These are phyloP conservation scores for Fusarium circinatum DNA, from an alignment of 2,329 filamentous ascomycete species.

Conservation along the genomic window DNA sequence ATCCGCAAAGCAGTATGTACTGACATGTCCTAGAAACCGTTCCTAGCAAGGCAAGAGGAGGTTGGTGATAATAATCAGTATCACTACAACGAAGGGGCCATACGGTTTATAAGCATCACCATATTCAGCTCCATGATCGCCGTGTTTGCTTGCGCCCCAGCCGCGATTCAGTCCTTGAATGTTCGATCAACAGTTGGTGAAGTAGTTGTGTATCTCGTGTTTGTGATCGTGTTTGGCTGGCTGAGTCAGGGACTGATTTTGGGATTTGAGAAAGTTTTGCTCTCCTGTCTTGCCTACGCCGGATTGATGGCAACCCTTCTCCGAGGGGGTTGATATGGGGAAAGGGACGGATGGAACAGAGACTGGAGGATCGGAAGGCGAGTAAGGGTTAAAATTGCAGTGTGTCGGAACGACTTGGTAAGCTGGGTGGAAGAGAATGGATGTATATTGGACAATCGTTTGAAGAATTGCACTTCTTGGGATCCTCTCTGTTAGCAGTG, in stretches of 20 bases:
- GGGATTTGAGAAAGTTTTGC: conserved; percentile 13
- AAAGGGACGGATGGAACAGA: neutral
- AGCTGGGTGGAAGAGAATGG: neutral
- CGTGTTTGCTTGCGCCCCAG: conserved; percentile 19
- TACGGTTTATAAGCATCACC: neutral
- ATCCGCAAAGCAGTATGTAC: neutral
- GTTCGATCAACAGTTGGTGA: conserved; percentile 12
- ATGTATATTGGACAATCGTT: neutral
- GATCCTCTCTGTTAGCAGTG: neutral
- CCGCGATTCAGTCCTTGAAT: conserved; percentile 23
- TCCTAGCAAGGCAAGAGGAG: neutral
- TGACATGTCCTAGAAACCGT: conserved; percentile 3
- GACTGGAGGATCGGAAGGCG: neutral
- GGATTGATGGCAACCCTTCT: conserved; percentile 16
- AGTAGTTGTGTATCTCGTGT: conserved; percentile 22
- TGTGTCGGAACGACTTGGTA: neutral
- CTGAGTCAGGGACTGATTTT: conserved; percentile 4
- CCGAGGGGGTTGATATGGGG: neutral
- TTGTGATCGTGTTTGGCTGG: conserved; percentile 25
- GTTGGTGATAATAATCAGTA: neutral
- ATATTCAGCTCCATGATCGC: conserved; percentile 4
- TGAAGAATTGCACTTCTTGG: neutral
- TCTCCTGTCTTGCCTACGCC: conserved; percentile 10
- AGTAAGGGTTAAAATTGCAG: neutral
- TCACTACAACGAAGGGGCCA: neutral